phyloP scores from a whole-genome alignment of 2,329 filamentous ascomycete genomes.

The Stemphylium vesicarium region DNA sequence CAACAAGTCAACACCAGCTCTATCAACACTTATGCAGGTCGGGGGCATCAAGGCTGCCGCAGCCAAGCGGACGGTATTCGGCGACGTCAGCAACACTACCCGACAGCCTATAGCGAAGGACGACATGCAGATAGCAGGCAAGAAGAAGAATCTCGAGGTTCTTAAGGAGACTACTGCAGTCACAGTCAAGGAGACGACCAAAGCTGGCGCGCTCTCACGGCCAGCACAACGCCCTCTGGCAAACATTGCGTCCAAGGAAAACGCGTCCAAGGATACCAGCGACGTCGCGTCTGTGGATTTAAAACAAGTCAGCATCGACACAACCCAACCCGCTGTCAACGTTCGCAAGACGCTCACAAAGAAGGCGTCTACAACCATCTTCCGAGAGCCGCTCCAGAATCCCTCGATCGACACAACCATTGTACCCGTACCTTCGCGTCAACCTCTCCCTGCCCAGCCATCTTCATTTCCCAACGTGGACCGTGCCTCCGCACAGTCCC shows the following conservation, averaged over 20 bases:
- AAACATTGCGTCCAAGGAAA: conserved; percentile 28
- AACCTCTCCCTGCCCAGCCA: conserved; percentile 28
- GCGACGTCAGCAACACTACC: conserved; percentile 77
- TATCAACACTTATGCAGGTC: conserved; percentile 61
- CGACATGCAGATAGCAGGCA: conserved; percentile 58
- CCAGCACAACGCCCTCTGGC: conserved; percentile 67
- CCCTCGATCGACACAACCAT: conserved; percentile 20
- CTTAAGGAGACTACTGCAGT: conserved; percentile 40
- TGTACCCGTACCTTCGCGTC: conserved; percentile 29
- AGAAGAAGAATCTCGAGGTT: conserved; percentile 47
- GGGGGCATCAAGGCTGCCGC: conserved; percentile 66
- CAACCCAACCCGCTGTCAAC: conserved; percentile 45
- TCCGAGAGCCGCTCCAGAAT: conserved; percentile 55
- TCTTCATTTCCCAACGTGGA: conserved; percentile 33
- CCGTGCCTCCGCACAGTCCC: conserved; percentile 25
- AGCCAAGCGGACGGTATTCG: conserved; percentile 79
- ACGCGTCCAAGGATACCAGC: conserved; percentile 21
- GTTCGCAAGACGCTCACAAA: conserved; percentile 59
- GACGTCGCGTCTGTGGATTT: conserved; percentile 25
- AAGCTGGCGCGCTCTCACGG: conserved; percentile 57
- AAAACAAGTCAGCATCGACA: conserved; percentile 33
- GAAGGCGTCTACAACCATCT: conserved; percentile 58
- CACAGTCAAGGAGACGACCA: conserved; percentile 48
- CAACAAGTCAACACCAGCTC: conserved; percentile 77
- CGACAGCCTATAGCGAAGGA: conserved; percentile 57